Conservation (phyloP, 2,329 filamentous ascomycete species). For the Penicillium sp. region DNA sequence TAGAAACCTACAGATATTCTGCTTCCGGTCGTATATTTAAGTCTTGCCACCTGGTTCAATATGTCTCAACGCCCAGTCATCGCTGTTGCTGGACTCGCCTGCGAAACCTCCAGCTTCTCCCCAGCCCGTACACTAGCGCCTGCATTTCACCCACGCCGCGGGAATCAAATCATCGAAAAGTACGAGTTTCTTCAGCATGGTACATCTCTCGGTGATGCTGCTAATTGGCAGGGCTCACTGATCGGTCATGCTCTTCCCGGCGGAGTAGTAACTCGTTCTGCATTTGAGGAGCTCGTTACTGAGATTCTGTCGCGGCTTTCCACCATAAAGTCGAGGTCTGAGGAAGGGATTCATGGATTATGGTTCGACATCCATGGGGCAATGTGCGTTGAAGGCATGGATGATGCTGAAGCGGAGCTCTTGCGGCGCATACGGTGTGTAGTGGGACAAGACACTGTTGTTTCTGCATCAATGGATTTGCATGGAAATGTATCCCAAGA, state of each 20-base stretch:
- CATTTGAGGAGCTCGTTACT: conserved; percentile 51
- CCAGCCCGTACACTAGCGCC: conserved; percentile 54
- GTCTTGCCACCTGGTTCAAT: too few relatives aligned
- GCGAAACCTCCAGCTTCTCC: conserved; percentile 60
- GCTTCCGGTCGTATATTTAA: conserved; percentile 1
- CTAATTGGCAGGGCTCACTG: conserved; percentile 56
- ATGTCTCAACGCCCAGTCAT: conserved; percentile 52
- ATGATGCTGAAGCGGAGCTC: conserved; percentile 55
- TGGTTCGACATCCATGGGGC: conserved; percentile 63
- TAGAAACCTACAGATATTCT: too few relatives aligned
- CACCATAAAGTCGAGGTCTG: conserved; percentile 30
- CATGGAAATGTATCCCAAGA: conserved; percentile 59
- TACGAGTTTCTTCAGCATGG: conserved; percentile 53
- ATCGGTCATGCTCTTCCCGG: conserved; percentile 59
- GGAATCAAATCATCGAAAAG: conserved; percentile 47
- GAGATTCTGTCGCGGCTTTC: conserved; percentile 49
- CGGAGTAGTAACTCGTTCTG: conserved; percentile 51
- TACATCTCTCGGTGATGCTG: conserved; percentile 47
- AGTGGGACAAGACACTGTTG: conserved; percentile 52
- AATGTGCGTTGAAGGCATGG: conserved; percentile 57
- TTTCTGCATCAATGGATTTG: conserved; percentile 61
- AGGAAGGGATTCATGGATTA: conserved; percentile 49
- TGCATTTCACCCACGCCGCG: conserved; percentile 56
- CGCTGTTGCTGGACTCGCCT: conserved; percentile 57
- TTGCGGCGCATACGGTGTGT: conserved; percentile 51